phyloP scores from a whole-genome alignment of 2,329 filamentous ascomycete genomes.

The Phyllosticta citrichinensis region DNA sequence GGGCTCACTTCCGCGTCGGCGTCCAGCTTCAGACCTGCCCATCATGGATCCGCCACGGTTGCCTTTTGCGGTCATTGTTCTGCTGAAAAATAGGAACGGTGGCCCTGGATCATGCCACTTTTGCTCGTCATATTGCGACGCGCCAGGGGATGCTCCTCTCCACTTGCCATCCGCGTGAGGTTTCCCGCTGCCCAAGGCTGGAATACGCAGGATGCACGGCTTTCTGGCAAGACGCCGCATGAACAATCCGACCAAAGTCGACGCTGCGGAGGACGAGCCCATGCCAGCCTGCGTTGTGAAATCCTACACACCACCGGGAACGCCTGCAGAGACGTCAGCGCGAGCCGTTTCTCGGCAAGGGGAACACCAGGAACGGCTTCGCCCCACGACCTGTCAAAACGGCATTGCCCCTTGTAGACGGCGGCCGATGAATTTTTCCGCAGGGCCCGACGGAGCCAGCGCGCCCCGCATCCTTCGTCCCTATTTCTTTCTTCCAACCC shows the following conservation, averaged over 20 bases:
- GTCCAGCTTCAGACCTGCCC: not conserved
- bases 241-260: not conserved
- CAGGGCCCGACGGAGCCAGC: not conserved
- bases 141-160: not conserved
- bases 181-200: not conserved
- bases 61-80: not conserved
- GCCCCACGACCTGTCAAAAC: not conserved
- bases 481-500: not conserved
- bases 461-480: not conserved
- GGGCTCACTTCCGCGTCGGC: no score
- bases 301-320: not conserved
- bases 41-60: not conserved
- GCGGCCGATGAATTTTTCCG: not conserved
- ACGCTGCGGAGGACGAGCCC: not conserved
- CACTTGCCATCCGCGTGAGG: not conserved
- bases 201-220: not conserved
- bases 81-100: not conserved
- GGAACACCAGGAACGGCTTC: not conserved
- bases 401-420: not conserved
- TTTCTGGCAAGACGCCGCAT: not conserved
- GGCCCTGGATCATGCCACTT: not conserved
- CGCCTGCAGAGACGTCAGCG: not conserved
- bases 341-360: not conserved
- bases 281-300: not conserved
- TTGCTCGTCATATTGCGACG: not conserved